phyloP scores from a whole-genome alignment of 176 grass and related monocot species.

The Musa schizocarpa region DNA sequence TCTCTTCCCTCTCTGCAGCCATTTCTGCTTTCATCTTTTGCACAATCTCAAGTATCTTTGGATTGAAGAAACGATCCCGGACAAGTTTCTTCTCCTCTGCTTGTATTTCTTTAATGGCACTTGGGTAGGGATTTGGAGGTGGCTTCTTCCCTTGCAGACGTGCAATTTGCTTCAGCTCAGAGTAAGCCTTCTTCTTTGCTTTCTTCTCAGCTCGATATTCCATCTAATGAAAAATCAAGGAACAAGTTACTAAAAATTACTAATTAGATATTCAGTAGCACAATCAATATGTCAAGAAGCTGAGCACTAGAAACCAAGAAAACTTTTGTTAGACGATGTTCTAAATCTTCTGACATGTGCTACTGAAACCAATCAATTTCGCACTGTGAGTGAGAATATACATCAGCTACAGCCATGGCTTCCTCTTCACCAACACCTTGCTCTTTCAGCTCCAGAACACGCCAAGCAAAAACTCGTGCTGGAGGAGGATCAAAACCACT shows the following conservation, averaged over 20 bases:
- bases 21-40: constrained; percentile 65
- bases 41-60: constrained; percentile 72
- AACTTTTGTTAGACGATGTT: background rate
- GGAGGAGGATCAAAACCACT: constrained; percentile 68
- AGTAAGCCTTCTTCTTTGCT: constrained; percentile 70
- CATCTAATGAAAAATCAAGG: constrained; percentile 35
- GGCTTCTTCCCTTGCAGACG: constrained; percentile 49
- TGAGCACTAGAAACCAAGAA: background rate
- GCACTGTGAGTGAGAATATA: constrained; percentile 18
- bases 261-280: background rate
- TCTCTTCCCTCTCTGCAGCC: constrained; percentile 27
- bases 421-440: constrained; percentile 61
- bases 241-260: background rate
- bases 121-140: constrained; percentile 75
- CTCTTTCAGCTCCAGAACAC: constrained; percentile 61
- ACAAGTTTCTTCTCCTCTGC: constrained; percentile 76
- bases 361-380: background rate
- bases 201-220: constrained; percentile 71
- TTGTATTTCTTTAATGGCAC: constrained; percentile 77
- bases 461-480: constrained; percentile 83
- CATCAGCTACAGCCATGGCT: constrained; percentile 82
- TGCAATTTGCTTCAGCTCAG: constrained; percentile 60
- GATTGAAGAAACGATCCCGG: constrained; percentile 61
- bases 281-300: background rate
- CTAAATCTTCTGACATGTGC: background rate